Conservation (phyloP, 257 asterid species). For the Rhazya stricta region DNA sequence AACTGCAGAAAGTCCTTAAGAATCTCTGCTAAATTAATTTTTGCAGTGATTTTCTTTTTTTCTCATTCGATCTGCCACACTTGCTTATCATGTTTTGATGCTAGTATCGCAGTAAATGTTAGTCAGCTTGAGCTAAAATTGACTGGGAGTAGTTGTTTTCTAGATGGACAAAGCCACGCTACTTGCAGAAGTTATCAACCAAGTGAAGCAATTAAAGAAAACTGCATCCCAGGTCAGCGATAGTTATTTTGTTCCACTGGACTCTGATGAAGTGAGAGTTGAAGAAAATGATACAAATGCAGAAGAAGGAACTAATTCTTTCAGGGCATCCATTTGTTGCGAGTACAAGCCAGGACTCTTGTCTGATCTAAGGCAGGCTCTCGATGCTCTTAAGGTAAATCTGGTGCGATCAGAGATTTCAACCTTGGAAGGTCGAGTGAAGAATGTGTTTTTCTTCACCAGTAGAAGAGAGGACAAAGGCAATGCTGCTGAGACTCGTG, state of each 20-base stretch:
- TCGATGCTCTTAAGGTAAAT: conserved; percentile 33
- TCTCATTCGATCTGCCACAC: not conserved
- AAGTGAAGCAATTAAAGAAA: conserved; percentile 55
- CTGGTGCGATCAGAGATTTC: conserved; percentile 60
- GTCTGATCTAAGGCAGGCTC: conserved; percentile 41
- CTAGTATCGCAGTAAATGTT: not conserved
- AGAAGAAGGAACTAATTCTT: conserved; percentile 33
- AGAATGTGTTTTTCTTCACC: conserved; percentile 43
- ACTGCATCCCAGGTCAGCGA: conserved; percentile 49
- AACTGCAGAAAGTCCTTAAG: not conserved
- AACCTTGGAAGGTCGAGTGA: conserved; percentile 58
- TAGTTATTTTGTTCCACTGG: conserved; percentile 60
- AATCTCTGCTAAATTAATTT: not conserved
- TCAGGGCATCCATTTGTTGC: conserved; percentile 72
- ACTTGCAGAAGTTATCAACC: conserved; percentile 63
- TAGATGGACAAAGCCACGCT: conserved; percentile 90
- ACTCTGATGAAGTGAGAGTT: conserved; percentile 60
- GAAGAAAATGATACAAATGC: conserved; percentile 35
- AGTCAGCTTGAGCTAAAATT: not conserved
- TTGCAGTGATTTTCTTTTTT: not conserved
- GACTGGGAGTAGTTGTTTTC: not conserved
- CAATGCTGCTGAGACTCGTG: conserved; percentile 13
- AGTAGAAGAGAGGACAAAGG: conserved; percentile 7
- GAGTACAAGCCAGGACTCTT: conserved; percentile 54
- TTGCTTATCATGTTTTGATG: not conserved